phyloP scores from a whole-genome alignment of 331 rosid species.

The Pyracantha coccinea region DNA sequence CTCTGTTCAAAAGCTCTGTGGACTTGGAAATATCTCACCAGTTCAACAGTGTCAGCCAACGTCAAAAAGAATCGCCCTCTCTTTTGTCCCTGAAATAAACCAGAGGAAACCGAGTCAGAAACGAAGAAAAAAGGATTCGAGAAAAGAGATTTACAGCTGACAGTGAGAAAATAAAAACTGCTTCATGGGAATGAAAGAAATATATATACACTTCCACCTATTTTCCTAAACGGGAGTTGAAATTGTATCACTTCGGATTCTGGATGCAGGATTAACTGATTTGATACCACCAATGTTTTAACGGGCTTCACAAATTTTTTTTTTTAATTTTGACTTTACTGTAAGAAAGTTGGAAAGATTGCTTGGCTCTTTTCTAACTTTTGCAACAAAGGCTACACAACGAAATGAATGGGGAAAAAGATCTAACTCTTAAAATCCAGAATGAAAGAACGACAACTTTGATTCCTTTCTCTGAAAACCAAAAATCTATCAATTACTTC shows the following conservation, averaged over 20 bases:
- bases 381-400: neutral
- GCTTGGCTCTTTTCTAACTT: neutral
- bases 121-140: neutral
- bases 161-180: neutral
- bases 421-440: neutral
- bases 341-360: neutral
- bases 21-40: constrained; percentile 6
- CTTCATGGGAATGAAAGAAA: neutral
- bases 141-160: neutral
- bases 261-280: neutral
- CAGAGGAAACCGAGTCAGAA: neutral
- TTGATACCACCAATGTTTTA: neutral
- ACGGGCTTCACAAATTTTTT: neutral
- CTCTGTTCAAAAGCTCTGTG: constrained; percentile 10
- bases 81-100: neutral
- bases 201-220: neutral
- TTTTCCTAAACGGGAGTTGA: neutral
- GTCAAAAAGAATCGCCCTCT: neutral
- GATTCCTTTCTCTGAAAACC: neutral
- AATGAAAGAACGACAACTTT: neutral
- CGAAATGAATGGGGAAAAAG: neutral
- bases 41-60: neutral
- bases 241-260: neutral
- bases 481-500: neutral
- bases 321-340: neutral